Conservation (phyloP, 2,329 filamentous ascomycete species). For the Helotiales sp. region DNA sequence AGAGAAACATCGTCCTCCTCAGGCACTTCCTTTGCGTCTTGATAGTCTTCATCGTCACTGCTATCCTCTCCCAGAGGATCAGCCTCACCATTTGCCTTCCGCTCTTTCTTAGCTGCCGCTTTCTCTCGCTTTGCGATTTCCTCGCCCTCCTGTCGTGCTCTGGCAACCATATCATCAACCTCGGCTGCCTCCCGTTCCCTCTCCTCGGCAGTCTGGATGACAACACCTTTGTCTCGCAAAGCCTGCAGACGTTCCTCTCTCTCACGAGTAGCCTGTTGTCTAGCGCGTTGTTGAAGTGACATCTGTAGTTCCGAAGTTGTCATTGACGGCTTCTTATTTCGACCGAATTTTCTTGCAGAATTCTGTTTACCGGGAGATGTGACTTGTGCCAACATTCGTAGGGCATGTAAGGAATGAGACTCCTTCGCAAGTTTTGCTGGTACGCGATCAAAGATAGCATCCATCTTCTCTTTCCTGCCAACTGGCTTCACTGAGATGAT, state of each 20-base stretch:
- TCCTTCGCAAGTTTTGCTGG: constrained; percentile 68
- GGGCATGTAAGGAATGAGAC: constrained; percentile 64
- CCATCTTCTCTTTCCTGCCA: constrained; percentile 54
- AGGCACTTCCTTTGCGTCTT: constrained; percentile 51
- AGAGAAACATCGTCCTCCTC: constrained; percentile 49
- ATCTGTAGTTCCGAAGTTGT: constrained; percentile 71
- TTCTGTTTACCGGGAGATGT: constrained; percentile 63
- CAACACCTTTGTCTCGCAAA: constrained; percentile 78
- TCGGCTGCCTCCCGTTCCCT: constrained; percentile 80
- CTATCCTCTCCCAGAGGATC: constrained; percentile 52
- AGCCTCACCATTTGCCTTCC: constrained; percentile 50
- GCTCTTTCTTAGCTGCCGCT: constrained; percentile 70
- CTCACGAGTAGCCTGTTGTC: constrained; percentile 79
- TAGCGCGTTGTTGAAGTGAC: constrained; percentile 71
- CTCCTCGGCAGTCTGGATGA: constrained; percentile 85
- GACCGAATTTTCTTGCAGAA: constrained; percentile 46
- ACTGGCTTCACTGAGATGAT: constrained; percentile 42
- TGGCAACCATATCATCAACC: constrained; percentile 86
- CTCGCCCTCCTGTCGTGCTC: constrained; percentile 79
- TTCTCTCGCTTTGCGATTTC: constrained; percentile 80
- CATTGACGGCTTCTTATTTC: constrained; percentile 60
- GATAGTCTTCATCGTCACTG: constrained; percentile 61
- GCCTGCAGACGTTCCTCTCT: constrained; percentile 77
- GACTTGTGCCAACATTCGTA: constrained; percentile 78
- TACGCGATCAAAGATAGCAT: constrained; percentile 72